Evolutionary conservation across 805 yeast genomes (phyloP).

Genomic region (Zygotorulaspora danielsina): DNA sequence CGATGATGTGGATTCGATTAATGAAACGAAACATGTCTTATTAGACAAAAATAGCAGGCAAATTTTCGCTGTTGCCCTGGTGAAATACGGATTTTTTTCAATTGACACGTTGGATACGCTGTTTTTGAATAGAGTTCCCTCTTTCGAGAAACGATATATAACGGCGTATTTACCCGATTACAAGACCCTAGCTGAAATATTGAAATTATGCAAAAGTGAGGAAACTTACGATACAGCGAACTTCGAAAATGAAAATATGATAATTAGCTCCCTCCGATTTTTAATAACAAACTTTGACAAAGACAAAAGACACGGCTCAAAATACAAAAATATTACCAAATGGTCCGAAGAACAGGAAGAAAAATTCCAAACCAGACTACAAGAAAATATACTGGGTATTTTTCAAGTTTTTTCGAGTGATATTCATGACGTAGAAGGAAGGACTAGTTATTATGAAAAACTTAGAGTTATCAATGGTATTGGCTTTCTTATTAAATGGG

Average conservation of each 20-base stretch:
- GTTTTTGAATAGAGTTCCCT: slow-evolving; percentile 29
- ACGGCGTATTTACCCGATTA: slow-evolving; percentile 31
- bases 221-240: slow-evolving; percentile 12
- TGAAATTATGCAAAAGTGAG: slow-evolving; percentile 27
- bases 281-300: slow-evolving; percentile 29
- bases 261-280: slow-evolving; percentile 28
- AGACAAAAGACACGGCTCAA: slow-evolving; percentile 28
- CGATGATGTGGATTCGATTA: slow-evolving; percentile 17
- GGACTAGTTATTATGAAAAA: slow-evolving; percentile 68
- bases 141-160: slow-evolving; percentile 29
- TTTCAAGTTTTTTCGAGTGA: slow-evolving; percentile 76
- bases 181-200: slow-evolving; percentile 32
- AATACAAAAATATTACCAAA: slow-evolving; percentile 25
- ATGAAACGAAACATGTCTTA: slow-evolving; percentile 22
- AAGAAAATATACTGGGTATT: slow-evolving; percentile 63
- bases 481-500: slow-evolving; percentile 51
- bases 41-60: slow-evolving; percentile 32
- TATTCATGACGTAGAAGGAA: slow-evolving; percentile 68
- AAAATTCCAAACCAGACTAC: slow-evolving; percentile 42
- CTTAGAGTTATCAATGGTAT: slow-evolving; percentile 69
- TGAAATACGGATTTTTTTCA: slow-evolving; percentile 32
- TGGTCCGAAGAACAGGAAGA: slow-evolving; percentile 31
- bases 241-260: slow-evolving; percentile 24
- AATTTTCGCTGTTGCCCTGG: slow-evolving; percentile 35
- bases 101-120: slow-evolving; percentile 31